Base-by-base conservation (phyloP, 2,329 filamentous ascomycete genomes). In the Alternaria sp. region DNA sequence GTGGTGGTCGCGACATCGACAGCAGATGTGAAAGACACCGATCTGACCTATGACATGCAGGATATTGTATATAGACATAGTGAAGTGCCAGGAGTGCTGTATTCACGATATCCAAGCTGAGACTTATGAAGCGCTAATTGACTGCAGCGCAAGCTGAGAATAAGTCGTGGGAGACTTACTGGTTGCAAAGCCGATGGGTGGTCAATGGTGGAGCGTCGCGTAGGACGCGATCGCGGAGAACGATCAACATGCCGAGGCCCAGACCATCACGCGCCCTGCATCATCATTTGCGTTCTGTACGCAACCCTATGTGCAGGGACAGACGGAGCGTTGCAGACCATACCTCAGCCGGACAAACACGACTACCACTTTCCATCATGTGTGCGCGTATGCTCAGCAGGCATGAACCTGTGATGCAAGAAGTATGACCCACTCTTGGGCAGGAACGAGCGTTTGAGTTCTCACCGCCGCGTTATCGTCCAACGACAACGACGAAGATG, bases 261-360 rank as follows among this genome's bases (percentile, higher is more conserved):
- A 42, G 12, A 22, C 20, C 46, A 48, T 30, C 18, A 22, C 18
- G 12, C 46, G 30, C 30, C 18, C 30, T 48, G 44, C 44, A 18
- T 48, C 46, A n/a, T 48, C 20, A 12, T 48, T 48, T 30, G 6
- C 14, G 30, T 16, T 9, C 28, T 18, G 16, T 11, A 32, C 44
- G 18, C 44, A 18, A 36, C 7, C 30, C 20, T 24, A 18, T 57
- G 48, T 72, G 61, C 1, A 73, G 67, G 67, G 30, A 48, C 18
- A 12, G n/a, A 34, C 18, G 12, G 20, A 34, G 18, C 18, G 18
- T 48, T 9, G 18, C 18, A 6, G 7, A 24, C 30, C 18, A 36
- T 16, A 24, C 18, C 8, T 28, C 18, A 7, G 12, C 14, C 18
- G 20, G 16, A 16, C 20, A 14, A 16, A 7, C 18, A 24, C 18